A percentile compares a stretch with the other conserved stretches of the same genome.
Conservation (phyloP, 306 rosid species). For the Lablab purpureus region DNA sequence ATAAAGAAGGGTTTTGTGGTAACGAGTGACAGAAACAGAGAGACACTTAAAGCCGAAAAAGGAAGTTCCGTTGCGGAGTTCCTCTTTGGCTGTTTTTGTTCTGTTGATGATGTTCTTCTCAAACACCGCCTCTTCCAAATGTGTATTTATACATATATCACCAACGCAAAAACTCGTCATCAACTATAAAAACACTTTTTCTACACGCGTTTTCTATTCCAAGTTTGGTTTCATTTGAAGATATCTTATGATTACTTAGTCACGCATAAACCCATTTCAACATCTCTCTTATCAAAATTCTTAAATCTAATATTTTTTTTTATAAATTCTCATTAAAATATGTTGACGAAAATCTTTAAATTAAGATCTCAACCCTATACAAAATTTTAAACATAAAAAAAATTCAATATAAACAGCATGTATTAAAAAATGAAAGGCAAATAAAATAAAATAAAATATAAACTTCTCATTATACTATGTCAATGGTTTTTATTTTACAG, state of each 20-base stretch:
- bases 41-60: background rate
- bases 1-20: conserved; percentile 6
- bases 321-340: too few species aligned
- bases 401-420: too few species aligned
- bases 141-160: background rate
- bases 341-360: too few species aligned
- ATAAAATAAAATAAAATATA: too few species aligned
- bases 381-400: too few species aligned
- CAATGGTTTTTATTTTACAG: background rate
- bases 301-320: too few species aligned
- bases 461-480: too few species aligned
- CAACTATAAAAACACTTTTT: background rate
- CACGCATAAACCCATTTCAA: background rate
- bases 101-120: background rate
- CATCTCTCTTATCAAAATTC: too few species aligned
- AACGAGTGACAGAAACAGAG: background rate
- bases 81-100: conserved; percentile 7
- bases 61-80: conserved; percentile 28
- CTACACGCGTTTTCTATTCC: conserved; percentile 6
- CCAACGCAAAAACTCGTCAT: background rate
- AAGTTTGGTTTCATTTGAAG: background rate
- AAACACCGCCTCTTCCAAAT: background rate
- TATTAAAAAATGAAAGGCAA: too few species aligned
- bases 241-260: background rate
- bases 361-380: too few species aligned